These are phyloP conservation scores for Rhynchospora tenuis DNA, from an alignment of 176 grass and related monocot genomes.

Conservation along the genomic window DNA sequence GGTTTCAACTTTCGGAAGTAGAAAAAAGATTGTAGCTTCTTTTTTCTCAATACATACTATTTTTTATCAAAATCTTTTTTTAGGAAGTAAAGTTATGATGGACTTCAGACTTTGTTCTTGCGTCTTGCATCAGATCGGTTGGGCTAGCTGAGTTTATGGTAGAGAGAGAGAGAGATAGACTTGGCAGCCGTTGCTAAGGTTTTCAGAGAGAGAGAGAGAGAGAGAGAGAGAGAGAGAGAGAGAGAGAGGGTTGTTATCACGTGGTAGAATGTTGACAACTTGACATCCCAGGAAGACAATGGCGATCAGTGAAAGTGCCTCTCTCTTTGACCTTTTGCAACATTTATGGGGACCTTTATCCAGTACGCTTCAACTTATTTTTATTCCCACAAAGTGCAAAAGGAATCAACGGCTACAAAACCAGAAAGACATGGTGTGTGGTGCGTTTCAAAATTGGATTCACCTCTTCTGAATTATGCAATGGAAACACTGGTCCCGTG, in stretches of 20 bases:
- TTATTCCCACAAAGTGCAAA: background rate
- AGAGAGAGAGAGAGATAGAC: background rate
- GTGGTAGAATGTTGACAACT: background rate
- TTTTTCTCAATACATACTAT: background rate
- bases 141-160: background rate
- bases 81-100: background rate
- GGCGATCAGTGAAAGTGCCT: slow-evolving; percentile 6
- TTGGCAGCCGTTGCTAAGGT: background rate
- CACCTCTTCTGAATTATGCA: background rate
- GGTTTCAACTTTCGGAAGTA: background rate
- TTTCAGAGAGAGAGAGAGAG: background rate
- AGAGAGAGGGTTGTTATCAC: background rate
- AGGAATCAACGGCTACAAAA: background rate
- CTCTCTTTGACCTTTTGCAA: background rate
- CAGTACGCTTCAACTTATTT: background rate
- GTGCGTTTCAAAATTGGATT: background rate
- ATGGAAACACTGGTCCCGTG: background rate
- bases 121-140: background rate
- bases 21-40: background rate
- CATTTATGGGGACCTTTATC: background rate
- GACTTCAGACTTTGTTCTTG: background rate
- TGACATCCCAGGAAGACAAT: background rate
- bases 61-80: background rate
- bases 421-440: background rate
- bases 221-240: background rate